These are phyloP conservation scores for Halteria grandinella DNA, from an alignment of 73 alveolate species.

Conservation along the genomic window DNA sequence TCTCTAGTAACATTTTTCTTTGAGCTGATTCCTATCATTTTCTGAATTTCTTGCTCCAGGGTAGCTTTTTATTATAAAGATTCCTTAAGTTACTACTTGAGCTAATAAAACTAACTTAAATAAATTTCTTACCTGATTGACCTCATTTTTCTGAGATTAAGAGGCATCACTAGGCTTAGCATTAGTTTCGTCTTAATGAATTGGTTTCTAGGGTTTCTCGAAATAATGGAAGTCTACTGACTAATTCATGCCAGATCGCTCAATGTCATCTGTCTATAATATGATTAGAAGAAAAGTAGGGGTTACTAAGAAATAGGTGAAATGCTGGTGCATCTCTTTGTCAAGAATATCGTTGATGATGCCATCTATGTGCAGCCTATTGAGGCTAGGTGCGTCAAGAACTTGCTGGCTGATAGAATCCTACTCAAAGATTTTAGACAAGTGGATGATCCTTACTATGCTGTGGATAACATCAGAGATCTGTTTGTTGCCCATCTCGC, in stretches of 20 bases:
- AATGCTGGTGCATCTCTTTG: constrained; percentile 23
- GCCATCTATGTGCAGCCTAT: constrained; percentile 2
- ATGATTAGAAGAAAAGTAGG: too few relatives aligned
- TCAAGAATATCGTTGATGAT: constrained; percentile 22
- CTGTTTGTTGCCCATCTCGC: constrained; percentile 2
- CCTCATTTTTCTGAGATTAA: too few relatives aligned
- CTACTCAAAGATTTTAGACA: not conserved
- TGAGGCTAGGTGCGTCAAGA: constrained; percentile 37
- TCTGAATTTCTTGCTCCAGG: constrained; percentile 18
- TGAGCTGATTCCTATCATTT: constrained; percentile 6
- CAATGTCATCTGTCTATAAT: too few relatives aligned
- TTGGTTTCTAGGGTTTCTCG: too few relatives aligned
- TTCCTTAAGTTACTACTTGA: too few relatives aligned
- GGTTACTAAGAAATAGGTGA: constrained; percentile 11
- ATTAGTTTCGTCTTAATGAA: too few relatives aligned
- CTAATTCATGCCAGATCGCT: too few relatives aligned
- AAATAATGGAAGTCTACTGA: too few relatives aligned
- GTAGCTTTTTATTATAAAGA: constrained; percentile 11
- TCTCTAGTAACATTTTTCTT: not conserved
- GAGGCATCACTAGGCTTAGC: too few relatives aligned
- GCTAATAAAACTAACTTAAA: too few relatives aligned
- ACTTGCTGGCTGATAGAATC: not conserved
- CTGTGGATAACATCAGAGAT: constrained; percentile 20
- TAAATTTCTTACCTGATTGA: too few relatives aligned
- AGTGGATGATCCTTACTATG: not conserved